Evolutionary conservation across 306 rosid species (phyloP).

Genomic region (Potentilla sterilis): DNA sequence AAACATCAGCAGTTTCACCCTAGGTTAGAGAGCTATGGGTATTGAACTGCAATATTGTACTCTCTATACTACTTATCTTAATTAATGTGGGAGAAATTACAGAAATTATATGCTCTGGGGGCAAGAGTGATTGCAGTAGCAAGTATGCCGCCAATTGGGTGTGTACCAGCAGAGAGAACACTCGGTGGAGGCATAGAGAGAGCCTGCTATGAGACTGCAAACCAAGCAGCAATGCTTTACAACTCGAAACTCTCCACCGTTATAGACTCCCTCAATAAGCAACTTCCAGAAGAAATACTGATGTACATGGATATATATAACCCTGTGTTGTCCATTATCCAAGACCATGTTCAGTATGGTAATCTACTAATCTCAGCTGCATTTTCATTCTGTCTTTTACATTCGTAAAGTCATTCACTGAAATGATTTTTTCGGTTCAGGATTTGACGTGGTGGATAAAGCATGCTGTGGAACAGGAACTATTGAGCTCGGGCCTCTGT

Average conservation of each 20-base stretch:
- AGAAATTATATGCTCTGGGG: slow-evolving; percentile 60
- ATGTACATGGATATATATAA: slow-evolving; percentile 58
- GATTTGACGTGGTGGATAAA: slow-evolving; percentile 46
- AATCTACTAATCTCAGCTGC: slow-evolving; percentile 10
- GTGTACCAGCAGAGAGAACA: slow-evolving; percentile 64
- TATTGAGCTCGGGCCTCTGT: slow-evolving; percentile 47
- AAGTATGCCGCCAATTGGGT: slow-evolving; percentile 38
- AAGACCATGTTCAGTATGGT: slow-evolving; percentile 53
- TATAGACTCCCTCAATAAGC: slow-evolving; percentile 27
- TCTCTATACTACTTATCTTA: background rate
- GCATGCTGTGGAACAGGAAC: slow-evolving; percentile 83
- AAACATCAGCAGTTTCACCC: background rate
- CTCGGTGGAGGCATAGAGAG: slow-evolving; percentile 39
- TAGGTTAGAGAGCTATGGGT: too few relatives aligned
- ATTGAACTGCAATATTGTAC: background rate
- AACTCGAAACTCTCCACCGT: slow-evolving; percentile 50
- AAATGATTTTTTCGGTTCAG: slow-evolving; percentile 28
- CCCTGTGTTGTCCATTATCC: slow-evolving; percentile 35
- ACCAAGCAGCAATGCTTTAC: slow-evolving; percentile 55
- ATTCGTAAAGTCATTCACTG: background rate
- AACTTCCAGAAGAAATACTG: slow-evolving; percentile 43
- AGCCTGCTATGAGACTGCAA: slow-evolving; percentile 40
- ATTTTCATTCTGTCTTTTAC: background rate
- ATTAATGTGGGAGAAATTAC: background rate
- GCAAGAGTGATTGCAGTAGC: slow-evolving; percentile 64